Conservation (phyloP, 2,329 filamentous ascomycete genomes). For the Calonectria pseudoturangicola region DNA sequence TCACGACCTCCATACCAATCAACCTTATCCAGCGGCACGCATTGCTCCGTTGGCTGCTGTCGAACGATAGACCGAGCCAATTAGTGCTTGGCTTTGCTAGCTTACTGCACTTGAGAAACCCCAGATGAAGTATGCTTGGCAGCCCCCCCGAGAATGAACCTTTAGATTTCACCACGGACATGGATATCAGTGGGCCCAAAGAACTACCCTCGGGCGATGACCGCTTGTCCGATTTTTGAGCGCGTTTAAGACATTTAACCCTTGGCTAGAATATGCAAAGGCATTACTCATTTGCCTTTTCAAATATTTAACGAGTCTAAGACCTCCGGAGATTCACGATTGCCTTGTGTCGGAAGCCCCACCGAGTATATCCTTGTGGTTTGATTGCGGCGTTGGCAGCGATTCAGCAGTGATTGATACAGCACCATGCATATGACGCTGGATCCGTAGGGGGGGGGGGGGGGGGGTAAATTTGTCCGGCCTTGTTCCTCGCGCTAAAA, state of each 20-base stretch:
- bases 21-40: slow-evolving; percentile 38
- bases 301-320: neutral
- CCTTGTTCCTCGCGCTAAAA: slow-evolving; percentile 23
- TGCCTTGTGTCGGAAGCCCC: slow-evolving; percentile 16
- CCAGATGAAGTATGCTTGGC: slow-evolving; percentile 22
- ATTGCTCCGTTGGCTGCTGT: slow-evolving; percentile 33
- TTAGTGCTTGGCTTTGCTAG: slow-evolving; percentile 35
- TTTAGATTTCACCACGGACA: slow-evolving; percentile 26
- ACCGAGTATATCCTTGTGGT: slow-evolving; percentile 24
- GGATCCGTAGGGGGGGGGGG: slow-evolving; percentile 19
- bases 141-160: slow-evolving; percentile 30
- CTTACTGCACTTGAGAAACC: slow-evolving; percentile 27
- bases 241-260: slow-evolving; percentile 14
- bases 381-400: slow-evolving; percentile 25
- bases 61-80: slow-evolving; percentile 35
- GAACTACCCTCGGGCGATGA: slow-evolving; percentile 30
- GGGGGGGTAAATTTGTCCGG: slow-evolving; percentile 30
- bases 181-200: slow-evolving; percentile 30
- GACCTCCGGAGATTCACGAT: slow-evolving; percentile 3
- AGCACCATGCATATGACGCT: slow-evolving; percentile 9
- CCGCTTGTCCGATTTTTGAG: slow-evolving; percentile 22
- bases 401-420: slow-evolving; percentile 23
- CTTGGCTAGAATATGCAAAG: slow-evolving; percentile 20
- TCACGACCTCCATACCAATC: slow-evolving; percentile 37
- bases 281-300: slow-evolving; percentile 17